These are phyloP conservation scores for Penicillium decumbens DNA, from an alignment of 2,329 filamentous ascomycete species.

Conservation along the genomic window DNA sequence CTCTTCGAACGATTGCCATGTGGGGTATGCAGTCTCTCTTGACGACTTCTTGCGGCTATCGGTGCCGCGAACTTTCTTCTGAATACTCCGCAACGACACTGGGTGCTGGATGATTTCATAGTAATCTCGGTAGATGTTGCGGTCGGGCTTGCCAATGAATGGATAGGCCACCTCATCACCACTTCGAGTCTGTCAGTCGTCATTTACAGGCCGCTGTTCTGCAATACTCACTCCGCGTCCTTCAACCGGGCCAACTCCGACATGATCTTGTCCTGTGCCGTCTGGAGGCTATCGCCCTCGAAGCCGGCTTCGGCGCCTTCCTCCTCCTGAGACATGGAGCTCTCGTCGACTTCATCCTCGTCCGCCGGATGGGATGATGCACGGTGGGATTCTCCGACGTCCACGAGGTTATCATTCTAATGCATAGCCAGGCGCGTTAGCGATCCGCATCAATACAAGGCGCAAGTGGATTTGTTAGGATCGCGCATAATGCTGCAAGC, in stretches of 20 bases:
- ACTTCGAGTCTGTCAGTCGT: slow-evolving; percentile 22
- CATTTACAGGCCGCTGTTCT: background rate
- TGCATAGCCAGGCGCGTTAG: slow-evolving; percentile 2
- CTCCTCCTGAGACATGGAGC: slow-evolving; percentile 33
- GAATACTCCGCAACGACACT: slow-evolving; percentile 69
- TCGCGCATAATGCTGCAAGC: background rate
- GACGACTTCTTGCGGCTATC: slow-evolving; percentile 62
- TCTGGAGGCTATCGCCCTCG: slow-evolving; percentile 70
- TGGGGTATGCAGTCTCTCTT: slow-evolving; percentile 66
- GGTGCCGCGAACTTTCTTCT: slow-evolving; percentile 70
- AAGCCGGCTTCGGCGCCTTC: slow-evolving; percentile 59
- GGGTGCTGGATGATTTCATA: slow-evolving; percentile 79
- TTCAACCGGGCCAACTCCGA: slow-evolving; percentile 53
- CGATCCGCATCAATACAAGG: background rate
- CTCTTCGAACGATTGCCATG: slow-evolving; percentile 76
- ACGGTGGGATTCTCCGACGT: slow-evolving; percentile 22
- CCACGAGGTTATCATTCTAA: slow-evolving; percentile 19
- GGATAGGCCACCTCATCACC: slow-evolving; percentile 67
- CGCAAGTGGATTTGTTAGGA: background rate
- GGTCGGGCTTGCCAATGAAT: slow-evolving; percentile 72
- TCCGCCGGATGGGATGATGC: slow-evolving; percentile 26
- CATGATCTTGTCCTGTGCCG: slow-evolving; percentile 81
- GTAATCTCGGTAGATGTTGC: slow-evolving; percentile 70
- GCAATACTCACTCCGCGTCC: slow-evolving; percentile 40
- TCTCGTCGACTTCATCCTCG: slow-evolving; percentile 13